Evolutionary conservation across 2,329 filamentous ascomycete genomes (phyloP).

Genomic region (Madurella fahalii): DNA sequence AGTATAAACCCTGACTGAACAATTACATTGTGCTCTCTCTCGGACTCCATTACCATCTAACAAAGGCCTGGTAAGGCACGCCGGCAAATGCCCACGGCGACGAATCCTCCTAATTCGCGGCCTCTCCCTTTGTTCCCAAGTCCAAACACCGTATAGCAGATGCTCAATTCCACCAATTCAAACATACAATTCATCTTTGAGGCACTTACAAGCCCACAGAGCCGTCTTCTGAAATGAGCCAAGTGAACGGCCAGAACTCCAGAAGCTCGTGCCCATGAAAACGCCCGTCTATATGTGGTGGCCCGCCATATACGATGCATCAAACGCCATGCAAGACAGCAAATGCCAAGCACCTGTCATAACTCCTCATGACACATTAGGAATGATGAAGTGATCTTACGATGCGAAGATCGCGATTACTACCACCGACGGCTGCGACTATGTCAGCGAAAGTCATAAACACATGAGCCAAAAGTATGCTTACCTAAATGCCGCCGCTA

Average conservation of each 20-base stretch:
- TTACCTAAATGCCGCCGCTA: constrained; percentile 24
- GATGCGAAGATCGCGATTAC: background rate
- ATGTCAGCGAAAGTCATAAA: background rate
- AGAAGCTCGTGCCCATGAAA: background rate
- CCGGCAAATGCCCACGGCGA: background rate
- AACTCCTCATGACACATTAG: background rate
- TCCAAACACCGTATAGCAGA: background rate
- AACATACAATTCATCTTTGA: no score
- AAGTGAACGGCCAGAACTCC: background rate
- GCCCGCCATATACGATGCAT: background rate
- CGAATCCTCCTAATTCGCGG: no score
- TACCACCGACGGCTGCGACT: background rate
- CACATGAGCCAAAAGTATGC: background rate
- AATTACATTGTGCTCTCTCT: background rate
- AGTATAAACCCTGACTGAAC: no score
- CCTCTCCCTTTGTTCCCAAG: background rate
- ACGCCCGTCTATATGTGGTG: background rate
- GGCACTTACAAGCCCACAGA: background rate
- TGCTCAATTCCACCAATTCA: background rate
- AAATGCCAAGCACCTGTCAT: background rate
- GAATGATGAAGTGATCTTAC: background rate
- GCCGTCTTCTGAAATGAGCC: background rate
- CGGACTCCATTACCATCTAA: background rate
- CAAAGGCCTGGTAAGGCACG: background rate
- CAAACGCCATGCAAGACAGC: background rate